phyloP scores from a whole-genome alignment of 1,139 yeast species.

The Arxiozyma bovina region DNA sequence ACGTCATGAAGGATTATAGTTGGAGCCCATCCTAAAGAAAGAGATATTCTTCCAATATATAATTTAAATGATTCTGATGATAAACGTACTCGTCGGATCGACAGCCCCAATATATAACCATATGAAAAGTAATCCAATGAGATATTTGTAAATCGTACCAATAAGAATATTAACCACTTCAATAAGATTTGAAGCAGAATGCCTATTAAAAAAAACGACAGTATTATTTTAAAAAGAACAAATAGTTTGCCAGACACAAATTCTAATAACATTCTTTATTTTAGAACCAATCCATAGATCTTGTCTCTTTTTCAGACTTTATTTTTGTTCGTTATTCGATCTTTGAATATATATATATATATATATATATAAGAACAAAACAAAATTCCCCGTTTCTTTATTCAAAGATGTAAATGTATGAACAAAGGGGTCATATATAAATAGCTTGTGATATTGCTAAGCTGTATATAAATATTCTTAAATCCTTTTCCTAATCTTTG shows the following conservation, averaged over 20 bases:
- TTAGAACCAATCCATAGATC: neutral
- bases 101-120: slow-evolving; percentile 16
- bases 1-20: slow-evolving; percentile 16
- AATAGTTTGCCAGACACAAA: neutral
- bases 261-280: neutral
- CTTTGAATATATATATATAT: neutral
- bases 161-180: neutral
- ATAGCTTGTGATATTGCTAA: too few relatives aligned
- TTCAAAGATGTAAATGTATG: too few relatives aligned
- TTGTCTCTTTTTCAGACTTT: neutral
- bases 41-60: slow-evolving; percentile 11
- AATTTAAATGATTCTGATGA: slow-evolving; percentile 10
- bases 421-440: neutral
- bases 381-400: neutral
- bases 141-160: neutral
- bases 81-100: slow-evolving; percentile 10
- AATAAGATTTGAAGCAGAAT: neutral
- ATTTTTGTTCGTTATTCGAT: neutral
- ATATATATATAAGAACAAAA: too few relatives aligned
- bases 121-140: slow-evolving; percentile 8
- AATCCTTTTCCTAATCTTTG: neutral
- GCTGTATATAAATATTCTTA: too few relatives aligned
- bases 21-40: slow-evolving; percentile 17
- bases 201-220: neutral
- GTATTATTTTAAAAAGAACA: neutral